These are phyloP conservation scores for Solanum chacoense DNA, from an alignment of 305 asterid species.

Conservation along the genomic window DNA sequence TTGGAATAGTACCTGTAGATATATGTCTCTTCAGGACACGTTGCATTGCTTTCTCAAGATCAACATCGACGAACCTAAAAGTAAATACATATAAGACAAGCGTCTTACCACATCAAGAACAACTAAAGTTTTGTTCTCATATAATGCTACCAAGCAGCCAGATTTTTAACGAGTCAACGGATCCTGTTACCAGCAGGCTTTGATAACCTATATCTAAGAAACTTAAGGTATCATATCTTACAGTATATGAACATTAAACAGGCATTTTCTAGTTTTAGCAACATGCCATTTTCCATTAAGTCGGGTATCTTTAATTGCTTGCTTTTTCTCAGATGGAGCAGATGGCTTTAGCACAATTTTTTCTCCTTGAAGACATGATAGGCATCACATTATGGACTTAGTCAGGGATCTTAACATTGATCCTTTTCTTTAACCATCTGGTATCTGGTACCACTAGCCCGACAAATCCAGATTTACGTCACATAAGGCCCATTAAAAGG, in stretches of 20 bases:
- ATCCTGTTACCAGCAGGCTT: not conserved
- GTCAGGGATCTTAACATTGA: not conserved
- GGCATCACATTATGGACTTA: not conserved
- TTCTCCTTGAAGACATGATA: not conserved
- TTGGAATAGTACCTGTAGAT: conserved; percentile 53
- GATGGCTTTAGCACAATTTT: not conserved
- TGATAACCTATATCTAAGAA: not conserved
- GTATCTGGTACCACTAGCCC: not conserved
- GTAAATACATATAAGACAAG: not conserved
- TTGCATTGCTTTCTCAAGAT: conserved; percentile 74
- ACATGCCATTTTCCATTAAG: not conserved
- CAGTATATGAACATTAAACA: not conserved
- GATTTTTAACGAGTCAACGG: not conserved
- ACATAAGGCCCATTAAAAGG: not conserved
- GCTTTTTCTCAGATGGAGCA: not conserved
- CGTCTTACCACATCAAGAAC: not conserved
- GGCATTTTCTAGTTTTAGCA: not conserved
- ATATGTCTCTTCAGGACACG: conserved; percentile 78
- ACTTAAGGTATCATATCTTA: not conserved
- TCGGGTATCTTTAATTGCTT: not conserved
- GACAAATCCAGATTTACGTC: not conserved
- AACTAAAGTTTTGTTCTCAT: not conserved
- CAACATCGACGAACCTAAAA: conserved; percentile 75
- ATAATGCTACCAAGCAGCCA: not conserved
- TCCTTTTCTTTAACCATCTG: not conserved